phyloP scores from a whole-genome alignment of 805 yeast genomes.

The Ogataea parapolymorpha region DNA sequence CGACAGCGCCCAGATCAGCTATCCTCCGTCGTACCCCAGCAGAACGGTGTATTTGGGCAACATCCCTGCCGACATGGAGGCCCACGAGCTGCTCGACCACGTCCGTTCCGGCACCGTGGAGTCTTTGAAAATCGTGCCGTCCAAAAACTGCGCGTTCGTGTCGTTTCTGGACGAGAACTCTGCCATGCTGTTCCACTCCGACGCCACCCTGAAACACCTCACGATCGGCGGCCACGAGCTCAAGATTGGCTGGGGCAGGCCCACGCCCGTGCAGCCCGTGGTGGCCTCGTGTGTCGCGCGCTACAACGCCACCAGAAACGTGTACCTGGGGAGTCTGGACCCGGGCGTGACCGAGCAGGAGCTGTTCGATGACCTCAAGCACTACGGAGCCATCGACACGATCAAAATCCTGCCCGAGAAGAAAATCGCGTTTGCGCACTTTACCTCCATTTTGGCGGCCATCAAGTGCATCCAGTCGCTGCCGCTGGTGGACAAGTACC shows the following conservation, averaged over 20 bases:
- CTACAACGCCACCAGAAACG: conserved; percentile 92
- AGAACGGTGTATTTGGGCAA: conserved; percentile 91
- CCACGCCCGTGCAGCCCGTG: conserved; percentile 67
- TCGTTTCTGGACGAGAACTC: conserved; percentile 86
- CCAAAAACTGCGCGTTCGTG: conserved; percentile 84
- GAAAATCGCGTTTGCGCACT: conserved; percentile 89
- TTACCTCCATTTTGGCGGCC: conserved; percentile 82
- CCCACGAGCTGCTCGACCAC: conserved; percentile 81
- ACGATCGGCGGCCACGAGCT: conserved; percentile 78
- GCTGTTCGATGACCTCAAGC: conserved; percentile 59
- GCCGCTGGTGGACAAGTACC: conserved; percentile 65
- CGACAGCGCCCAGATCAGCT: conserved; percentile 1
- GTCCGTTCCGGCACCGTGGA: conserved; percentile 90
- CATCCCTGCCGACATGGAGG: conserved; percentile 75
- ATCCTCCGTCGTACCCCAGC: conserved; percentile 35
- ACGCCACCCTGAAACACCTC: conserved; percentile 80
- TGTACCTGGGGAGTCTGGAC: conserved; percentile 73
- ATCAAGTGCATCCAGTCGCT: conserved; percentile 76
- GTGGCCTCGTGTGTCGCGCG: conserved; percentile 74
- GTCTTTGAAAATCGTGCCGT: conserved; percentile 70
- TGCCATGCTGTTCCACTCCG: conserved; percentile 89
- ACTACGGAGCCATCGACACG: conserved; percentile 82
- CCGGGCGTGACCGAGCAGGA: conserved; percentile 65
- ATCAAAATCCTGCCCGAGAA: conserved; percentile 75
- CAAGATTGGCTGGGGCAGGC: conserved; percentile 91